These are phyloP conservation scores for Rhytidiadelphus loreus DNA, from an alignment of 225 moss, liverwort and hornwort genomes.

Conservation along the genomic window DNA sequence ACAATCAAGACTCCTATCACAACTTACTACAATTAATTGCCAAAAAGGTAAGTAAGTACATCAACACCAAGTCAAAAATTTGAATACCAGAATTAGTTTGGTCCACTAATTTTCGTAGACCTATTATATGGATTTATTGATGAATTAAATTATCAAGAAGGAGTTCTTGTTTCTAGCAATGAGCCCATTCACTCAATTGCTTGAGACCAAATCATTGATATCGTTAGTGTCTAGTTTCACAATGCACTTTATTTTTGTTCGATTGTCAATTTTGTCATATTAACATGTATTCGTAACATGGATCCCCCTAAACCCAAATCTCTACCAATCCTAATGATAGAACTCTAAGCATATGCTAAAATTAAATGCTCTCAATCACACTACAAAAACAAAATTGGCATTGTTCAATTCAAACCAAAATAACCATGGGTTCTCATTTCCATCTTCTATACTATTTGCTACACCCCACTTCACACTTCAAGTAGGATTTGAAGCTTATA, in stretches of 20 bases:
- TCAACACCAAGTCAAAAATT: no score
- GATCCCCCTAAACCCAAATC: not conserved
- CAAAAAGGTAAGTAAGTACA: no score
- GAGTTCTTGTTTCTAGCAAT: no score
- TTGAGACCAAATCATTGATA: not conserved
- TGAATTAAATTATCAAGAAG: no score
- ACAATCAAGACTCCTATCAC: no score
- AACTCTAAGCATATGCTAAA: not conserved
- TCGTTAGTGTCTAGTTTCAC: not conserved
- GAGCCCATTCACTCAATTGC: no score
- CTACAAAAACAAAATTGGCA: not conserved
- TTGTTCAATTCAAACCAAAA: not conserved
- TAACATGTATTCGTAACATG: not conserved
- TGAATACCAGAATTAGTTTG: no score
- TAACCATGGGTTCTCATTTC: not conserved
- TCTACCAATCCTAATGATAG: accelerated
- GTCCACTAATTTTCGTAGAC: no score
- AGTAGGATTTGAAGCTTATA: not conserved
- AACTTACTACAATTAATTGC: no score
- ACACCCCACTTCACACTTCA: not conserved
- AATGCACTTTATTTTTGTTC: not conserved
- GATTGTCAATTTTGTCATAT: not conserved
- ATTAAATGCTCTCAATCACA: not conserved
- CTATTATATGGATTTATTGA: no score
- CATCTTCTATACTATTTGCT: no score